Evolutionary conservation across 768 basidiomycete species (phyloP).

Genomic region (Naganishia onofrii): DNA sequence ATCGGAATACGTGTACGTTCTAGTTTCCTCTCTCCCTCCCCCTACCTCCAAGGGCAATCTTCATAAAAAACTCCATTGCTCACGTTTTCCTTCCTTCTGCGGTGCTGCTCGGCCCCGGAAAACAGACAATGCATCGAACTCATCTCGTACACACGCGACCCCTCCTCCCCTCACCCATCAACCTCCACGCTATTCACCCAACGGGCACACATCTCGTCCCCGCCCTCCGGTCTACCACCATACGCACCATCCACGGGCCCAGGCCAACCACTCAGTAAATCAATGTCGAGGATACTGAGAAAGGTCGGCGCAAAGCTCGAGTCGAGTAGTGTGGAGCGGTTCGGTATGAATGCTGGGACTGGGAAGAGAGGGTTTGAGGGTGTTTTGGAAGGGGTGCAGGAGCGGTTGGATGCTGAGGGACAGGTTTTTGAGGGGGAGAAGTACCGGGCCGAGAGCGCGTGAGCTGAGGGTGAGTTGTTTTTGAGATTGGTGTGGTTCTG

Average conservation of each 20-base stretch:
- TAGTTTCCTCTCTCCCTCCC: slow-evolving; percentile 41
- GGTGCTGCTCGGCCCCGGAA: neutral
- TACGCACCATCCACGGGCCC: slow-evolving; percentile 27
- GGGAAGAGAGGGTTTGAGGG: slow-evolving; percentile 88
- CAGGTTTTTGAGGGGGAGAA: slow-evolving; percentile 12
- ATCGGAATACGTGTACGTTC: slow-evolving; percentile 83
- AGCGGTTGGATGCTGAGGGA: slow-evolving; percentile 50
- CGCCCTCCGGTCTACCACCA: slow-evolving; percentile 38
- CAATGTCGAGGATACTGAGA: slow-evolving; percentile 61
- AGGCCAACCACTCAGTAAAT: slow-evolving; percentile 11
- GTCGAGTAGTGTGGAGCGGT: slow-evolving; percentile 78
- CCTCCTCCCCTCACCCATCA: neutral
- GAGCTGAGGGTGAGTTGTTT: neutral
- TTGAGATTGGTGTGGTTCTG: too few relatives aligned
- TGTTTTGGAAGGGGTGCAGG: slow-evolving; percentile 75
- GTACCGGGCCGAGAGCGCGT: neutral
- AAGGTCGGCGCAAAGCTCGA: slow-evolving; percentile 79
- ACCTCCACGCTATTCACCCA: slow-evolving; percentile 70
- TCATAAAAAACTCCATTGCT: too few relatives aligned
- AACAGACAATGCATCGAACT: slow-evolving; percentile 62
- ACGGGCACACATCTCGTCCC: slow-evolving; percentile 71
- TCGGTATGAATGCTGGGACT: slow-evolving; percentile 84
- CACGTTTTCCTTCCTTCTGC: neutral
- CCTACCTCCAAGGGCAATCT: neutral
- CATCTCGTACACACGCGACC: slow-evolving; percentile 78